phyloP scores from a whole-genome alignment of 108 stramenopile species.

The Cyclostephanos invisitatus region DNA sequence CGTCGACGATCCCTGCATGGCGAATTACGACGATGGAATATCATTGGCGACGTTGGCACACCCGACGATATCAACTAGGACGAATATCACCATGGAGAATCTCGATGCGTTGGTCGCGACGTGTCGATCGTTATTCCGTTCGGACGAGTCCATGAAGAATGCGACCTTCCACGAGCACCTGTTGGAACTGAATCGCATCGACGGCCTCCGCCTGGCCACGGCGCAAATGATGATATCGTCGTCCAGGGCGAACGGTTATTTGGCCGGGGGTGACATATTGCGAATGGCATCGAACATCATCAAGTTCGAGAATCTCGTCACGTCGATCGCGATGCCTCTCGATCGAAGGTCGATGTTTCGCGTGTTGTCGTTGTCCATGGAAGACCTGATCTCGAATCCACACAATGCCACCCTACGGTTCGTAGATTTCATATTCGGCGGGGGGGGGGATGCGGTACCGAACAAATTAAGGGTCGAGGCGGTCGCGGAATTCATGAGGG shows the following conservation, averaged over 20 bases:
- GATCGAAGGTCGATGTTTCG: slow-evolving; percentile 2
- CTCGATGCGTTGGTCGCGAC: slow-evolving; percentile 22
- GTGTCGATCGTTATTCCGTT: slow-evolving; percentile 28
- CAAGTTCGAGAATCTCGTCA: slow-evolving; percentile 18
- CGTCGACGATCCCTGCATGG: slow-evolving; percentile 32
- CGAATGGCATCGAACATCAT: slow-evolving; percentile 36
- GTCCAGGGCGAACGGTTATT: slow-evolving; percentile 10
- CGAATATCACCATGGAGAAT: slow-evolving; percentile 11
- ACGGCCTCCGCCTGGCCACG: slow-evolving; percentile 29
- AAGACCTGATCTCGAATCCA: slow-evolving; percentile 21
- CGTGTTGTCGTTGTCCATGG: slow-evolving; percentile 26
- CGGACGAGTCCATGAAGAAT: slow-evolving; percentile 1
- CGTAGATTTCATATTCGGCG: slow-evolving; percentile 39
- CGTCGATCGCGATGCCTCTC: background rate
- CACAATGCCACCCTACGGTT: slow-evolving; percentile 23
- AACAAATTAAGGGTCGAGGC: slow-evolving; percentile 30
- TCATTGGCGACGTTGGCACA: slow-evolving; percentile 27
- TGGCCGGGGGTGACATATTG: slow-evolving; percentile 29
- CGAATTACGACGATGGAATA: slow-evolving; percentile 14
- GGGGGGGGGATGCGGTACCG: slow-evolving; percentile 13
- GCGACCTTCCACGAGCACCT: slow-evolving; percentile 30
- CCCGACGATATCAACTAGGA: slow-evolving; percentile 10
- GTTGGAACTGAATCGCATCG: background rate
- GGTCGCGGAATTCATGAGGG: slow-evolving; percentile 19
- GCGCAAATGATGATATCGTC: slow-evolving; percentile 37